A percentile compares a stretch with the other conserved stretches of the same genome.
Conservation (phyloP, 2,329 filamentous ascomycete genomes). For the Curvularia spicifera region DNA sequence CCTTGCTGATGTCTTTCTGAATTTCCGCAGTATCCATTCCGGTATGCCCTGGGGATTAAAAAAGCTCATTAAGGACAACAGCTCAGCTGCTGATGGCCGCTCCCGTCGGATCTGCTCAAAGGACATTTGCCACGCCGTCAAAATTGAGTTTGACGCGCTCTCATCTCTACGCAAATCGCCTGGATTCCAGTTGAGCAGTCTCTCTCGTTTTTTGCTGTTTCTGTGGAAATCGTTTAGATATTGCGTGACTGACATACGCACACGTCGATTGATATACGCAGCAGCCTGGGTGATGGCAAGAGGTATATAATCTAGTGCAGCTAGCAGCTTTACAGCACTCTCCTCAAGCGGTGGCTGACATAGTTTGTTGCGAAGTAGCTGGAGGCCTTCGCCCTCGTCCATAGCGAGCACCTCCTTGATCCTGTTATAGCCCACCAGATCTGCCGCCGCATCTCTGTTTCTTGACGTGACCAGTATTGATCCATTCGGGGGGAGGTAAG, state of each 20-base stretch:
- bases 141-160: not conserved
- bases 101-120: not conserved
- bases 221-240: not conserved
- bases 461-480: constrained; percentile 21
- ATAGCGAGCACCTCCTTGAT: not conserved
- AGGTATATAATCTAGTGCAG: not conserved
- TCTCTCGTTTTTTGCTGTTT: not conserved
- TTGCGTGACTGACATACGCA: not conserved
- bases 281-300: not conserved
- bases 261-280: not conserved
- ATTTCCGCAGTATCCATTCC: not conserved
- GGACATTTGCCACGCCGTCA: not conserved
- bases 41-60: not conserved
- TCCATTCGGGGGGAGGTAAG: constrained; percentile 21
- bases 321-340: not conserved
- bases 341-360: not conserved
- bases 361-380: not conserved
- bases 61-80: not conserved
- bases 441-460: constrained; percentile 11
- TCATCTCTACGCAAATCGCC: not conserved
- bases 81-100: not conserved
- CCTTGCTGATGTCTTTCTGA: not conserved
- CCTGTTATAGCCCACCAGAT: not conserved
- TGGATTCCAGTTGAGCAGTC: not conserved
- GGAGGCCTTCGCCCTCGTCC: not conserved